These are phyloP conservation scores for Dillenia turbinata DNA, from an alignment of 164 flowering plant genomes.

Conservation along the genomic window DNA sequence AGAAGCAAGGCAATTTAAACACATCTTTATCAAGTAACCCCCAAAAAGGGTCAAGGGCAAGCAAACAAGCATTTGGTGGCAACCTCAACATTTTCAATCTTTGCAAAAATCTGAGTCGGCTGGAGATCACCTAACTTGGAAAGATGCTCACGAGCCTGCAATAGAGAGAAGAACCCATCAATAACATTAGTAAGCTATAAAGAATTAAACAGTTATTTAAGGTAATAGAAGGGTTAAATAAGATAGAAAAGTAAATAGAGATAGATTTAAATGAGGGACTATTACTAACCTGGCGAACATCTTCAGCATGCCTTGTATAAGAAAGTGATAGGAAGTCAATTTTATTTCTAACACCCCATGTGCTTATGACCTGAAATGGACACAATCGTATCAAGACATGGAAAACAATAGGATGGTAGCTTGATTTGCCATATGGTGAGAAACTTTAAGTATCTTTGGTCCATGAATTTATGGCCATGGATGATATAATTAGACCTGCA, in stretches of 20 bases:
- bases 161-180: not conserved
- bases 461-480: too few species aligned
- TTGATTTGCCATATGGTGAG: too few species aligned
- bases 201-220: not conserved
- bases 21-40: too few species aligned
- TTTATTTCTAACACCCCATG: conserved; percentile 88
- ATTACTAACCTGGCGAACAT: conserved; percentile 73
- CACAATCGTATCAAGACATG: conserved; percentile 1
- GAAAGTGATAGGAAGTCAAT: conserved; percentile 92
- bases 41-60: too few species aligned
- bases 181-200: conserved; percentile 2
- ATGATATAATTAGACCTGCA: too few species aligned
- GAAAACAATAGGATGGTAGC: too few species aligned
- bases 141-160: conserved; percentile 82
- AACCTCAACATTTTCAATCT: conserved; percentile 63
- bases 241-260: not conserved
- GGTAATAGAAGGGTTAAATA: not conserved
- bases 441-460: too few species aligned
- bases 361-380: conserved; percentile 64
- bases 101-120: conserved; percentile 92
- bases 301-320: conserved; percentile 86
- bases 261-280: too few species aligned
- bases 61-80: too few species aligned
- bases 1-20: too few species aligned
- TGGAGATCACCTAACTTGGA: conserved; percentile 73